Percentiles rank a stretch among this genome's conserved stretches.
Evolutionary conservation across 768 basidiomycete genomes (phyloP).

Genomic region (Collybia mongolica): DNA sequence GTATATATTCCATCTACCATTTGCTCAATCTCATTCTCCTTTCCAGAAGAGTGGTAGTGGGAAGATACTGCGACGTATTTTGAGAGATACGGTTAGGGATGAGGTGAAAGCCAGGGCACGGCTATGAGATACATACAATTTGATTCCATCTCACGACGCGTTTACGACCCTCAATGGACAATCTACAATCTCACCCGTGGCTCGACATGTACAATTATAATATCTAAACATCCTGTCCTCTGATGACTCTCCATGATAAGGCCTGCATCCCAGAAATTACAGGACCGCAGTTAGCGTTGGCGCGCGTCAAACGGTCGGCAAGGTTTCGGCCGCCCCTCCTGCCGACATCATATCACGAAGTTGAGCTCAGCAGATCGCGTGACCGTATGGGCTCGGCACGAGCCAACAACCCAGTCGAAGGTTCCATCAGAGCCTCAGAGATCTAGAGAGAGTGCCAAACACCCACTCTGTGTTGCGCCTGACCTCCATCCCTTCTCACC

Average conservation of each 20-base stretch:
- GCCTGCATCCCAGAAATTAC: constrained; percentile 23
- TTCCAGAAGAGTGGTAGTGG: constrained; percentile 34
- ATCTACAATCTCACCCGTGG: neutral
- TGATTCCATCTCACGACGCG: neutral
- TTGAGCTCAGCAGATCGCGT: no score
- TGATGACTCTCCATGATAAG: no score
- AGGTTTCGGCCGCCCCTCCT: no score
- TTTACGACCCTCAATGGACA: neutral
- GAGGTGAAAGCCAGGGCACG: constrained; percentile 8
- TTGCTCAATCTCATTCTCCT: no score
- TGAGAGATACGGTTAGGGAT: constrained; percentile 46
- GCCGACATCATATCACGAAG: no score
- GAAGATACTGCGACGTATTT: constrained; percentile 45
- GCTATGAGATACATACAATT: constrained; percentile 10
- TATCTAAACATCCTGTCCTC: no score
- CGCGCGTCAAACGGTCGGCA: no score
- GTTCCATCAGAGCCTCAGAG: no score
- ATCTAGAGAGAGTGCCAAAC: neutral
- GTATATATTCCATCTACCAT: constrained; percentile 34
- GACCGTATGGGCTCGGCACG: no score
- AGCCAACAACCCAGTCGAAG: no score
- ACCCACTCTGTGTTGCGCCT: neutral
- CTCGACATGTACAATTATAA: neutral
- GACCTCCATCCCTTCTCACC: no score
- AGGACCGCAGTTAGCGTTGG: no score